A percentile compares a stretch with the other conserved stretches of the same genome.
Conservation (phyloP, 2,329 filamentous ascomycete genomes). For the Coniochaeta sp. region DNA sequence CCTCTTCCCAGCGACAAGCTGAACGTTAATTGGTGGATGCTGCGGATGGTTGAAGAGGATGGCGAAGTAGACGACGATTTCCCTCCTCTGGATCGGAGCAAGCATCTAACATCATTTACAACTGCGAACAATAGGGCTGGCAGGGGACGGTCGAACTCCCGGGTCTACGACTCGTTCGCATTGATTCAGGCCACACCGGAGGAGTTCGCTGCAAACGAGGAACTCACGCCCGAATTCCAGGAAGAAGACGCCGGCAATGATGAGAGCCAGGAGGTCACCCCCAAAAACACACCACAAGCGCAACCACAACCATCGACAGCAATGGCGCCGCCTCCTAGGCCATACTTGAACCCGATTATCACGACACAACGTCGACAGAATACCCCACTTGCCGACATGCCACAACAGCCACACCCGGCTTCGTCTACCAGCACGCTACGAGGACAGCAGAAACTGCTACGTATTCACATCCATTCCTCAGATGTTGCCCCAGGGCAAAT, state of each 20-base stretch:
- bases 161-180: slow-evolving; percentile 76
- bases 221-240: slow-evolving; percentile 58
- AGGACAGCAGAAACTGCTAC: slow-evolving; percentile 63
- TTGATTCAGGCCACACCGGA: slow-evolving; percentile 64
- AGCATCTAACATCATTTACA: slow-evolving; percentile 70
- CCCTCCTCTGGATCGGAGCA: slow-evolving; percentile 67
- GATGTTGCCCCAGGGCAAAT: slow-evolving; percentile 67
- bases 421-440: slow-evolving; percentile 37
- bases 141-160: slow-evolving; percentile 60
- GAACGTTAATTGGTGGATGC: slow-evolving; percentile 75
- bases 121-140: slow-evolving; percentile 69
- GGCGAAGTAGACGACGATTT: slow-evolving; percentile 84
- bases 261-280: slow-evolving; percentile 34
- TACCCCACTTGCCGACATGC: slow-evolving; percentile 48
- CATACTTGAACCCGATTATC: slow-evolving; percentile 51
- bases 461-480: slow-evolving; percentile 63
- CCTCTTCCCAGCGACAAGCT: slow-evolving; percentile 56
- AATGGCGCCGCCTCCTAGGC: slow-evolving; percentile 23
- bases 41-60: slow-evolving; percentile 78
- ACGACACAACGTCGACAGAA: slow-evolving; percentile 53
- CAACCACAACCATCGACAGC: slow-evolving; percentile 33
- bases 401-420: slow-evolving; percentile 29
- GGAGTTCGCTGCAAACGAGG: slow-evolving; percentile 64
- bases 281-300: slow-evolving; percentile 41
- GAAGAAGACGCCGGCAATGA: slow-evolving; percentile 37